Evolutionary conservation across 176 grass and related monocot genomes (phyloP), one percentile per base, ranked within the genome.

Genomic region (Hyparrhenia diplandra): DNA sequence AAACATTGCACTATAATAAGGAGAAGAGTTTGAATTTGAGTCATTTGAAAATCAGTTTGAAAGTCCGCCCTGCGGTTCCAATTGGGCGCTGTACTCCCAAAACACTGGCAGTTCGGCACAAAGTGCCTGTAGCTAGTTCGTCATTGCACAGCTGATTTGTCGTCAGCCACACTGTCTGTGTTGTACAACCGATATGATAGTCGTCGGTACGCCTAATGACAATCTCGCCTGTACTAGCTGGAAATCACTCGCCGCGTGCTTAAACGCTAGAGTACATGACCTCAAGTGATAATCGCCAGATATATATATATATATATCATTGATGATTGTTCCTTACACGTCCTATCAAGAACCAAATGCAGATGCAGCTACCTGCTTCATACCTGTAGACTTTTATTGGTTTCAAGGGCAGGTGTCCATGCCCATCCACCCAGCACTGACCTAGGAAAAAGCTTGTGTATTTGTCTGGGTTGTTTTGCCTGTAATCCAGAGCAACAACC

Each of bases 401-500:
- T 59, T 59, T 59, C 2, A 59, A 25, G 3, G 54, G 18, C 51
- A 5, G 45, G 4, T 4, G 9, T 21, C 51, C 49, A 52, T 59
- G n/a, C 1, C 54, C n/a, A 6, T 5, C 11, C 21, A 42, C 25
- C 67, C 37, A 27, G 67, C 67, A 42, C 67, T 8, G 12, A 23
- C 1, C n/a, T 11, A 54, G 5, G 9, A 59, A 42, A 70, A 27
- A 13, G 3, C 1, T 14, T 4, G 2, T 17, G 39, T 68, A 28
- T 47, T 17, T 68, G 10, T 77, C 29, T 60, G 12, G 78, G 23
- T 87, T 69, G 71, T 78, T 87, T 82, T 82, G 71, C 12, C 63
- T 75, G 78, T 40, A 87, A 76, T 87, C 80, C 30, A 87, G 57
- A 74, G 63, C 63, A 69, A 69, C 70, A 57, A 8, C 29, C 10